Base-by-base conservation (phyloP, 345 rosid genomes). In the Mercurialis annua region DNA sequence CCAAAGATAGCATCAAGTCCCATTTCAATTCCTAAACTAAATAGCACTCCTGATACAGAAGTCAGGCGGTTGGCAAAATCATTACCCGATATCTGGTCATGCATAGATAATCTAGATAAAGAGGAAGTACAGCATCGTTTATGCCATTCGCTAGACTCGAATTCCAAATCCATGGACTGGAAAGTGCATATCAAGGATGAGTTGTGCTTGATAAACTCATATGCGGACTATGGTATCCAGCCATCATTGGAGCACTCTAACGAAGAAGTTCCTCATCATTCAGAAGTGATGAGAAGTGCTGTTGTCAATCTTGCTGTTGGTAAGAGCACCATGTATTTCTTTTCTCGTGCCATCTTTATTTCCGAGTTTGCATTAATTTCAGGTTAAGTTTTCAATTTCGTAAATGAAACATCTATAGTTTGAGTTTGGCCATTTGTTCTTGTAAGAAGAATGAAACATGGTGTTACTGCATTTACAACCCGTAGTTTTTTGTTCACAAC, bases 141-240 rank as follows among this genome's bases (percentile, higher is more conserved):
- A 49, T 83, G 90, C 78, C 85, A 71, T 67, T 90, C 98, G 2
- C 68, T 90, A 64, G 96, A 86, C 63, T 68, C 83, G 36, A 67
- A 65, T 74, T 77, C 75, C 56, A 69, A 65, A 64, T 47, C 80
- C 30, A 34, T 72, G 58, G 73, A 75, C 46, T 77, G 81, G 89
- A 74, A 77, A 66, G 56, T 69, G 48, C 58, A 66, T 55, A 46
- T 70, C 66, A 73, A 78, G 68, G 82, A 75, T 64, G 82, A 73
- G 61, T 59, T 65, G 21, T 67, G 59, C 73, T 75, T 56, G 14
- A 53, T 63, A 64, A 65, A 49, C 75, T 77, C 80, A 69, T 71
- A 70, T 59, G 70, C 66, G 65, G 78, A 68, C 36, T 67, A 40
- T 56, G 71, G 69, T 42, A 75, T 33, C 49, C 75, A 66, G 48